These are phyloP conservation scores for Hanseniaspora meyeri DNA, from an alignment of 805 yeast genomes.

Conservation along the genomic window DNA sequence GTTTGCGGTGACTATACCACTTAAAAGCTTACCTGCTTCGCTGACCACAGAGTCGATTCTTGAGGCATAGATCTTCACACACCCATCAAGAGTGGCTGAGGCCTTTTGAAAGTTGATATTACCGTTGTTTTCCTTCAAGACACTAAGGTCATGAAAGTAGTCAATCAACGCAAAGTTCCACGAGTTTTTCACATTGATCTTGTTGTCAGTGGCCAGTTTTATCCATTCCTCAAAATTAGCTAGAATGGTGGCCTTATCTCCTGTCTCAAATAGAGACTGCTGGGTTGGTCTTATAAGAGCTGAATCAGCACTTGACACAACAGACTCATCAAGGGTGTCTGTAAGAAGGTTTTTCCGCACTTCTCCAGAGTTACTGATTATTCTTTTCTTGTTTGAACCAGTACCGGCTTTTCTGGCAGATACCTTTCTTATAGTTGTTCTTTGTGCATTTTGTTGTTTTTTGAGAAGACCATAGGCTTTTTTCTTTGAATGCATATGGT, in stretches of 20 bases:
- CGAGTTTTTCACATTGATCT: conserved; percentile 70
- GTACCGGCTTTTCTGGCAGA: background rate
- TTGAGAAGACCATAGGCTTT: background rate
- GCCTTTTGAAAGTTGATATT: conserved; percentile 83
- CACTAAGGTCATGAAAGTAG: conserved; percentile 72
- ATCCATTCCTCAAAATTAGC: conserved; percentile 70
- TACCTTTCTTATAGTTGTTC: conserved; percentile 10
- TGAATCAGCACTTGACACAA: background rate
- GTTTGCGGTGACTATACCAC: conserved; percentile 51
- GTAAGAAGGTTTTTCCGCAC: conserved; percentile 8
- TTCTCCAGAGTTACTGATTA: background rate
- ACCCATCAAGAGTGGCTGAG: conserved; percentile 82
- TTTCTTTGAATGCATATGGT: background rate
- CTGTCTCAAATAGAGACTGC: conserved; percentile 17
- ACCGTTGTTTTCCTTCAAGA: conserved; percentile 52
- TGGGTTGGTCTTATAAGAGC: background rate
- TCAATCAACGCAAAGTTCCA: conserved; percentile 89
- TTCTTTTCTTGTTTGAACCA: background rate
- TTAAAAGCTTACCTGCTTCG: conserved; percentile 73
- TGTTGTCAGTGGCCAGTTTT: conserved; percentile 69
- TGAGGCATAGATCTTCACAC: conserved; percentile 83
- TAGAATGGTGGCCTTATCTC: conserved; percentile 32
- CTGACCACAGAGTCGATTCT: conserved; percentile 85
- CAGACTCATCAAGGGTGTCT: background rate
- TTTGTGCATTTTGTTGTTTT: background rate